Evolutionary conservation across 805 yeast genomes (phyloP), one percentile per base, ranked within the genome.

Genomic region (Saccharomyces paradoxus): DNA sequence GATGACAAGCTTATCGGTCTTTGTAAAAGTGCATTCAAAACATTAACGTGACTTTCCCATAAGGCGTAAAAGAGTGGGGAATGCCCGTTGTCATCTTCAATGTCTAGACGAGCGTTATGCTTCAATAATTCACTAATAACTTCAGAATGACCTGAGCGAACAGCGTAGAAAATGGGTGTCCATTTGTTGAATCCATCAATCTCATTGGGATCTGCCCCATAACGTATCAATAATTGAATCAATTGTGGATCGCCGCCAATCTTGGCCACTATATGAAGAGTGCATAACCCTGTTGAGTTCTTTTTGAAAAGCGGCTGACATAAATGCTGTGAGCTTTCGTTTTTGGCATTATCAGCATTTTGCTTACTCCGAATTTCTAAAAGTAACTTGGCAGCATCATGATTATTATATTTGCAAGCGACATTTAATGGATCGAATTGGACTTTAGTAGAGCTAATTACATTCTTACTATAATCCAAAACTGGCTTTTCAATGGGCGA

Each of bases 91-190:
- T 86, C 94, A 70, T 94, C 98, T 14, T 81, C 75, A 22, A 87
- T 66, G 46, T 75, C 73, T 55, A 85, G 75, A 54, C 82, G 78
- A 0, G 97, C 97, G 4, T 92, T 91, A 56, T 77, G 79, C 24
- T 80, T 79, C 21, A 94, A 79, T 55, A 94, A 75, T 50, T 82
- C 87, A 57, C 77, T 77, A 0, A 95, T 86, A 2, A 94, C 82
- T 47, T 77, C 72, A 4, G 77, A 78, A 66, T 86, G 89, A 1
- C 97, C 97, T 61, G 88, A 92, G 59, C 83, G 81, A 1, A 91
- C 91, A 22, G 96, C 88, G 68, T 94, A 92, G 63, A 90, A 89
- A 2, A 94, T 78, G 0, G 98, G 96, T 0, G 97, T 84, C 97
- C 98, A 94, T 62, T 86, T 86, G 66, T 91, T 90, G 54, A 89